These are phyloP conservation scores for Allium sativum DNA, from an alignment of 106 monocot genomes.

Conservation along the genomic window DNA sequence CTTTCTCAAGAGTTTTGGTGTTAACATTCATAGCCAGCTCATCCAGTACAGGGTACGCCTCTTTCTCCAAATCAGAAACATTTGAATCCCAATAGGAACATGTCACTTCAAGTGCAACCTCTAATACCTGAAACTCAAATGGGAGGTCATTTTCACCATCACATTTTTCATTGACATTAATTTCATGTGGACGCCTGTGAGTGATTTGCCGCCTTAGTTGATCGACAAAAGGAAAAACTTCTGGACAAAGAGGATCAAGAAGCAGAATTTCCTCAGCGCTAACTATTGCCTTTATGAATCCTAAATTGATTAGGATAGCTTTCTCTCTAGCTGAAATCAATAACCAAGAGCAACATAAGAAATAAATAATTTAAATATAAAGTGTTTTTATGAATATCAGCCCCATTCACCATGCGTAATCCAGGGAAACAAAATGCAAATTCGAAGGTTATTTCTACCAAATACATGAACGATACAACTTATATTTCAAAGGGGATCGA, in stretches of 20 bases:
- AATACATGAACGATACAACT: too few relatives aligned
- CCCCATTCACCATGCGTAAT: too few relatives aligned
- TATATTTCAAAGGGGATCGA: too few relatives aligned
- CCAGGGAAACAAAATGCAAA: too few relatives aligned
- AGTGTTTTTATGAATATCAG: background rate
- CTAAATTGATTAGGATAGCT: constrained; percentile 90
- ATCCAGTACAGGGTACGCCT: constrained; percentile 74
- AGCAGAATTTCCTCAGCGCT: constrained; percentile 88
- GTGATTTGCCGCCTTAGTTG: constrained; percentile 71
- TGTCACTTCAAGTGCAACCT: constrained; percentile 72
- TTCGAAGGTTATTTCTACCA: too few relatives aligned
- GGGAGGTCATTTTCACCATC: constrained; percentile 62
- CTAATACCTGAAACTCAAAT: constrained; percentile 91
- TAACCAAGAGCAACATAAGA: background rate
- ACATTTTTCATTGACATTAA: constrained; percentile 22
- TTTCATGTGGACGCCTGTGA: constrained; percentile 19
- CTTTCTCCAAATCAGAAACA: constrained; percentile 68
- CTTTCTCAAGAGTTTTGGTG: constrained; percentile 82
- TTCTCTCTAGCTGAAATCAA: constrained; percentile 70
- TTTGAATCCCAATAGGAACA: constrained; percentile 61
- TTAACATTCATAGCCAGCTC: constrained; percentile 78
- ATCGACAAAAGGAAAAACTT: constrained; percentile 80
- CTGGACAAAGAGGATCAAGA: constrained; percentile 59
- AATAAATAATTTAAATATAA: background rate
- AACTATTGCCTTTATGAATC: constrained; percentile 78